Conservation (phyloP, 108 stramenopile genomes). For the Nitzschia palea region DNA sequence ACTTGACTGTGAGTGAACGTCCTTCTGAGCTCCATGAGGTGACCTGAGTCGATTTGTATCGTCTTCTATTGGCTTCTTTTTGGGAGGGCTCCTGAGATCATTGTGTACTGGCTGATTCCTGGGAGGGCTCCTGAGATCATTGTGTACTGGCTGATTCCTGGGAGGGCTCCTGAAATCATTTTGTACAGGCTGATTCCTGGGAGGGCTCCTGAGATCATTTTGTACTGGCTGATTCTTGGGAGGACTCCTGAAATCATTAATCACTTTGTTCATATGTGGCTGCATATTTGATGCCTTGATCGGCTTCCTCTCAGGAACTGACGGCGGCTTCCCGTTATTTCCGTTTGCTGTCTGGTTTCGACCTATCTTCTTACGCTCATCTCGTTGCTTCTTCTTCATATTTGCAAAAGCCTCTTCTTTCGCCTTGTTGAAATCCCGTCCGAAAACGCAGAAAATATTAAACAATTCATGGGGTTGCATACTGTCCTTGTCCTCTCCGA, state of each 20-base stretch:
- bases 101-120: too few relatives aligned
- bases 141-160: too few relatives aligned
- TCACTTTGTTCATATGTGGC: constrained; percentile 26
- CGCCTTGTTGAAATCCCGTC: constrained; percentile 75
- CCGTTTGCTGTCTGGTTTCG: background rate
- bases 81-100: too few relatives aligned
- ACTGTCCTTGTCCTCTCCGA: constrained; percentile 68
- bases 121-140: too few relatives aligned
- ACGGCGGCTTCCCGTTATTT: constrained; percentile 5
- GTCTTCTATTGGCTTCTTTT: too few relatives aligned
- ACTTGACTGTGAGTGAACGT: too few relatives aligned
- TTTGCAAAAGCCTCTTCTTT: constrained; percentile 66
- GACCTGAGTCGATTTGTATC: too few relatives aligned
- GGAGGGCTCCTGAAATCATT: too few relatives aligned
- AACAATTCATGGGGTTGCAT: constrained; percentile 87
- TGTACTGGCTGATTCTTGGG: background rate
- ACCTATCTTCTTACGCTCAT: constrained; percentile 45
- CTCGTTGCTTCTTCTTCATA: constrained; percentile 70
- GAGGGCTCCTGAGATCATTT: too few relatives aligned
- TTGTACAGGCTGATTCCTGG: too few relatives aligned
- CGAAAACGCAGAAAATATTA: constrained; percentile 71
- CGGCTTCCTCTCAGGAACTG: constrained; percentile 2
- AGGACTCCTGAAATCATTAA: constrained; percentile 11
- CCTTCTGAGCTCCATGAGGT: too few relatives aligned
- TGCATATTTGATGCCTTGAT: constrained; percentile 22